Evolutionary conservation across 148 eudicot genomes (phyloP), one percentile per base, ranked within the genome.

Genomic region (Rhododendron henanense): DNA sequence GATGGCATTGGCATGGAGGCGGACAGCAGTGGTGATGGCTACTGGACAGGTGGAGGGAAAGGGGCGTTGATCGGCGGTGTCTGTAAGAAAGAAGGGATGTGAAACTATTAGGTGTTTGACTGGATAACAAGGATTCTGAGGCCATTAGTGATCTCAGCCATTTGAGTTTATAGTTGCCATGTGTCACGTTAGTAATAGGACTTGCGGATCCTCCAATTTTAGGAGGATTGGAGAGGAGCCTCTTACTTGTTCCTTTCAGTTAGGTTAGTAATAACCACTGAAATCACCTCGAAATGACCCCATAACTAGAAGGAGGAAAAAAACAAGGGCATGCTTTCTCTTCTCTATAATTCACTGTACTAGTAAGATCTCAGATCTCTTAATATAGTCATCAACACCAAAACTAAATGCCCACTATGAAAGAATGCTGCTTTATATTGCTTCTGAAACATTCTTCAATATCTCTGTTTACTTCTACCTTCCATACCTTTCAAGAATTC

Each of bases 401-500:
- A 41, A 78, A 19, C 25, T 18, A 21, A 45, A 78, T 18, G 14
- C 19, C 51, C 9, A 11, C 8, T 28, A 8, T 6, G 16, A 15
- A 79, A 50, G 39, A 14, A 48, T 28, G 39, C 19, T 0, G 39
- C 39, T 79, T 79, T 48, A 51, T 14, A n/a, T 79, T 25, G 55
- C 82, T 51, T 51, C 23, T 28, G 23, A 28, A 5, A 31, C 13
- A 50, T 13, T 28, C 11, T 47, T 45, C 18, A 51, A 31, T 80
- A 2, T 3, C 6, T 18, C n/a, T 25, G 10, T 81, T 19, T 35
- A 57, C 47, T 55, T 81, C 35, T 16, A 57, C n/a, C 75, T 81
- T 35, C 69, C 44, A 48, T 71, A 19, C 55, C 83, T 81, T 69
- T 90, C 86, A 94, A 59, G 97, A 88, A 85, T 94, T 96, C 35